Evolutionary conservation across 371 early-diverging fungal genomes (phyloP), one percentile per base, ranked within the genome.

Genomic region (Saksenaea vasiformis): DNA sequence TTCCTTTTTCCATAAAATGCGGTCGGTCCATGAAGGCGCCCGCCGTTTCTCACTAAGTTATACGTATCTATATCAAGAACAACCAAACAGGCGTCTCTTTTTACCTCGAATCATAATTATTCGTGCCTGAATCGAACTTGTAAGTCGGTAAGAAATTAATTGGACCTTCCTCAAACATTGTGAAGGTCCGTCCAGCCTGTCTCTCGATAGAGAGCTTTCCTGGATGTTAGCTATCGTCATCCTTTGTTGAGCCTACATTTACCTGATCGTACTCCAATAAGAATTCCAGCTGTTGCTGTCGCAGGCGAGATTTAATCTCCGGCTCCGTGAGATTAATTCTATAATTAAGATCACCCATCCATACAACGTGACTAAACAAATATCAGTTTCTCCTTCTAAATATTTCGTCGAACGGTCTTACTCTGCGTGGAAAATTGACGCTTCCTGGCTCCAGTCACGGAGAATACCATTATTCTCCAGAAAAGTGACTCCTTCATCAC

Each of bases 271-370:
- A 85, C 15, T 85, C 88, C 17, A 88, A 62, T 35, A 92, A 68
- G 0, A 73, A 31, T 24, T 82, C 81, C 19, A 83, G 69, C 47
- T 88, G 70, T 1, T 80, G 79, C n/a, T 83, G 76, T 36, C 72
- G 75, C 9, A 95, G 51, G 5, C 82, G 71, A 9, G 73, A 68
- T 55, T 79, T 81, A 56, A 92, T 77, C 28, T 87, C 81, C 8
- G 82, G 76, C 31, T 85, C 84, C 3, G 84, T 74, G 0, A 95
- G 62, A 1, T 84, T 84, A 26, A 98, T 78, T 4, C 98, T 87
- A 73, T 97, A 97, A 66, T 98, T 98, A 64, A 98, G 74, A 71
- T 98, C 98, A 14, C 98, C 98, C 35, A 95, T 68, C 94, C 96
- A 98, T 51, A 98, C 76, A 27, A 97, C 68, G 67, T 91, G 87